Percentiles rank a stretch among this genome's conserved stretches.
Evolutionary conservation across 345 rosid species (phyloP).

Genomic region (Leavenworthia alabamica): DNA sequence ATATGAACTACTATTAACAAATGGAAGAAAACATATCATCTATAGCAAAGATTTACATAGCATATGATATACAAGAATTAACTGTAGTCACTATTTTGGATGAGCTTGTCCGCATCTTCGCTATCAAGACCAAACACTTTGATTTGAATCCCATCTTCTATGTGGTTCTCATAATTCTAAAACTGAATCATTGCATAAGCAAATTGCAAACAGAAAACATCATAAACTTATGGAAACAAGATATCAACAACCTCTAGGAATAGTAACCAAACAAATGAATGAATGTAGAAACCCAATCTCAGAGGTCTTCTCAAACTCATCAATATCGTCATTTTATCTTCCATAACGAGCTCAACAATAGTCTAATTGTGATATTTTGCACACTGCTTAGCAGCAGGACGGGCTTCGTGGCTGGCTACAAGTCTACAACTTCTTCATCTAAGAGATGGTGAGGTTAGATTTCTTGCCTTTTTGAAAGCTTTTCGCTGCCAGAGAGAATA

Average conservation of each 20-base stretch:
- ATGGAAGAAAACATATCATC: neutral
- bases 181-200: slow-evolving; percentile 31
- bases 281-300: slow-evolving; percentile 39
- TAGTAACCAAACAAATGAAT: neutral
- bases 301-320: slow-evolving; percentile 57
- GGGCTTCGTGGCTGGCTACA: slow-evolving; percentile 42
- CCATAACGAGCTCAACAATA: slow-evolving; percentile 46
- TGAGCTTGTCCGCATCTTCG: slow-evolving; percentile 82
- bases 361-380: slow-evolving; percentile 51
- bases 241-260: neutral
- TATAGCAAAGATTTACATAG: neutral
- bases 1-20: slow-evolving; percentile 5
- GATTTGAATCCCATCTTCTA: slow-evolving; percentile 83
- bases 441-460: slow-evolving; percentile 45
- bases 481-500: no score
- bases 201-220: slow-evolving; percentile 10
- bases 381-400: slow-evolving; percentile 72
- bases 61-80: slow-evolving; percentile 36
- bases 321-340: slow-evolving; percentile 41
- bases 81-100: slow-evolving; percentile 87
- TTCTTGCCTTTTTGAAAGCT: slow-evolving; percentile 96
- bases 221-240: neutral
- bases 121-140: slow-evolving; percentile 85
- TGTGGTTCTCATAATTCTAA: slow-evolving; percentile 66
- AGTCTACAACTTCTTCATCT: slow-evolving; percentile 36